Base-by-base conservation (phyloP, 768 basidiomycete species). In the Tephrocybe rancida region DNA sequence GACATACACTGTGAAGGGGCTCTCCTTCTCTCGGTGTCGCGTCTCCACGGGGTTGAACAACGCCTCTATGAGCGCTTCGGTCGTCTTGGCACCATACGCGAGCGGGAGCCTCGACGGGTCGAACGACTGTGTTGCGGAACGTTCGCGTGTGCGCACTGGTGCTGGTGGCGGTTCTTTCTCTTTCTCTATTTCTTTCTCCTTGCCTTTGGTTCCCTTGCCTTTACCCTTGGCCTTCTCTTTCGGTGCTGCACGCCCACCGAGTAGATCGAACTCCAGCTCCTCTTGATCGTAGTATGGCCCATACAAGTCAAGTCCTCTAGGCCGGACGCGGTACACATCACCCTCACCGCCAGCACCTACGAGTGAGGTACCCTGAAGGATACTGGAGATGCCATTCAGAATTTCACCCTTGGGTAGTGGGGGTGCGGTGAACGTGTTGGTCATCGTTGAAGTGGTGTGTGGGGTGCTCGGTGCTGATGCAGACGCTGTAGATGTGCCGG, bases 61-160 rank as follows among this genome's bases (percentile, higher is more conserved):
- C 5, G 87, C 84, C 50, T 92, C 90, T 63, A 92, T 91, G 37
- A 92, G 76, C 32, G 75, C 75, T 64, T 89, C 88, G 0, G 89
- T 91, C 13, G 83, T 82, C 46, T 80, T 80, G 2, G 85, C 78
- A 1, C 86, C 85, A 56, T 80, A 77, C 3, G 81, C 79, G 16
- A 70, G 64, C 1, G 84, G 83, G 6, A 88, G 74, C 27, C 69
- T 64, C n/a, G 68, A 64, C 5, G 74, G 65, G 57, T 74, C 71
- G 55, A 79, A 77, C 1, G 67, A 59, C 3, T 54, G 61, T 16
- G 45, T 45, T 44, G 37, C 42, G 21, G 43, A 52, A 4, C 57
- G 48, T 3, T 52, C 52, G 7, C 50, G 45, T 19, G 26, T 48
- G 11, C 34, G 32, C 18, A 47, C 8, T 8, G 44, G 22, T 22